Percentiles rank a stretch among this genome's conserved stretches.
Conservation (phyloP, 441 rosid genomes). For the Biscutella laevigata region DNA sequence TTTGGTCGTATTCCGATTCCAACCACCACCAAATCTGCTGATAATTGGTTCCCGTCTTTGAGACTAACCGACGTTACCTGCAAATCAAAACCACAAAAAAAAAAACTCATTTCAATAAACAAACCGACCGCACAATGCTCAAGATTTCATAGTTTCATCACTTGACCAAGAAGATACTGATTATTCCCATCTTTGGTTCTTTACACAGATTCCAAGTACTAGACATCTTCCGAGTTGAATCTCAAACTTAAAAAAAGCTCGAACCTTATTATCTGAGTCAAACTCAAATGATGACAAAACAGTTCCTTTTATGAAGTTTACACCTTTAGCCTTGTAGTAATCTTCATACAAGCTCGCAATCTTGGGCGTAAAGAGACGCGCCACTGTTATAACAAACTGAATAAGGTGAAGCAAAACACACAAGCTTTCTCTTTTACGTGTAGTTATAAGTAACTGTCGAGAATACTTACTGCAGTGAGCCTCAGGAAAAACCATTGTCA, state of each 20-base stretch:
- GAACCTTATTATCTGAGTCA: conserved; percentile 60
- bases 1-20: conserved; percentile 92
- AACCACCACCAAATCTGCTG: conserved; percentile 77
- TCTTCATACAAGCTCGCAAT: conserved; percentile 82
- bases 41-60: conserved; percentile 62
- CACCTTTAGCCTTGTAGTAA: conserved; percentile 73
- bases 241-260: not conserved
- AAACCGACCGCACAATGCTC: not conserved
- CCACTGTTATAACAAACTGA: conserved; percentile 47
- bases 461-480: conserved; percentile 74
- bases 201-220: not conserved
- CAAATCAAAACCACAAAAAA: conserved; percentile 2
- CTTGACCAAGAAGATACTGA: not conserved
- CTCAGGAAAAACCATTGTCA: conserved; percentile 96
- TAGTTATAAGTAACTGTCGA: not conserved
- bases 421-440: not conserved
- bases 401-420: conserved; percentile 5
- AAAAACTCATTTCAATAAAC: not conserved
- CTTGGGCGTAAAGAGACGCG: conserved; percentile 80
- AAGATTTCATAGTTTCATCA: not conserved
- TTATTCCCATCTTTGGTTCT: conserved; percentile 1
- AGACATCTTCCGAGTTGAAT: not conserved
- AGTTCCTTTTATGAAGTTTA: conserved; percentile 79
- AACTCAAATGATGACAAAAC: conserved; percentile 75
- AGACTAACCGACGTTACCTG: conserved; percentile 87